phyloP scores from a whole-genome alignment of 2,329 filamentous ascomycete species.

The Ophiostoma sp. region DNA sequence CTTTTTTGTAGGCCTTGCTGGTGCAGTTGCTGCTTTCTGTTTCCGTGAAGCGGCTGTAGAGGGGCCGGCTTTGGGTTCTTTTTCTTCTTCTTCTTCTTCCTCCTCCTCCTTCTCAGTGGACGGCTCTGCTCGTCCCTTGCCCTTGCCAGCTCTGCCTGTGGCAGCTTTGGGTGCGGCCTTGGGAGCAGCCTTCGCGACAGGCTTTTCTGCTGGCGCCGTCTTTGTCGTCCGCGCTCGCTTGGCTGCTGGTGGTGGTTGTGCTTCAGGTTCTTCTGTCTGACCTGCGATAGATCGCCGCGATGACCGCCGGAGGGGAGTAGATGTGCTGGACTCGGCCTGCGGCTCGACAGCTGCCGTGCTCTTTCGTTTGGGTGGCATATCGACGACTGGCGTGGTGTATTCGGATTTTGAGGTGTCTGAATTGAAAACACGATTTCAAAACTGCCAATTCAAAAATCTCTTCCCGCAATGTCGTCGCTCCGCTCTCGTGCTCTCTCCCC shows the following conservation, averaged over 20 bases:
- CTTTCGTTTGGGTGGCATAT: slow-evolving; percentile 11
- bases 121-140: not conserved
- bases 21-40: not conserved
- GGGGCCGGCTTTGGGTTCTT: not conserved
- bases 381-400: not conserved
- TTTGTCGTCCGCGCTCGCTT: not conserved
- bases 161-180: not conserved
- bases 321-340: not conserved
- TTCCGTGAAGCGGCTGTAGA: not conserved
- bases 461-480: not conserved
- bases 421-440: not conserved
- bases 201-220: not conserved
- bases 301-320: not conserved
- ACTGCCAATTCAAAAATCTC: not conserved
- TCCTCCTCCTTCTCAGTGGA: not conserved
- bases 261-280: not conserved
- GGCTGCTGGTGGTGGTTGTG: not conserved
- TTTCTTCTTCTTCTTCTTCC: not conserved
- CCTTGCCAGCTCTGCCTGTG: not conserved
- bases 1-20: not conserved
- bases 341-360: not conserved
- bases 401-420: not conserved
- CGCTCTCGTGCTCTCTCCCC: not conserved
- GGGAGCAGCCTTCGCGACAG: not conserved
- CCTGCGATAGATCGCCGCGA: not conserved